Evolutionary conservation across 2,329 filamentous ascomycete genomes (phyloP).

Genomic region (Trichoderma semiorbis): DNA sequence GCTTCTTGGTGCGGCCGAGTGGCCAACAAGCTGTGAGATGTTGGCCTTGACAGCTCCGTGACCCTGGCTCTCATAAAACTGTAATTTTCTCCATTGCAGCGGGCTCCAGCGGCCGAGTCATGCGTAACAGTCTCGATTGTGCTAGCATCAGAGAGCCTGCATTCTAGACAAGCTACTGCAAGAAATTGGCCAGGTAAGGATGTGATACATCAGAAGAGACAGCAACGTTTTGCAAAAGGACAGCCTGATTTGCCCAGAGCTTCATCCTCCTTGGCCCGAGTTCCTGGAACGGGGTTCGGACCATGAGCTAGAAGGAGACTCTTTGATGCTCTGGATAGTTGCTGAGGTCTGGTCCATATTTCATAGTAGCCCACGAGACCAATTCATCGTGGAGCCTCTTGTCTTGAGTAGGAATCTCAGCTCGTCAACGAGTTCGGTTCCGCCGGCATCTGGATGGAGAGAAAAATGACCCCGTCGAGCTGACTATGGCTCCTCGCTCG

Average conservation of each 20-base stretch:
- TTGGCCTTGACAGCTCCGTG: conserved; percentile 7
- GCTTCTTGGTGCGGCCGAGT: conserved; percentile 11
- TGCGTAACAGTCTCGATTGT: conserved; percentile 3
- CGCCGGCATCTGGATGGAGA: neutral
- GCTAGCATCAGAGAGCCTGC: conserved; percentile 4
- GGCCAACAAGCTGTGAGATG: neutral
- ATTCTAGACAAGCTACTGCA: conserved; percentile 14
- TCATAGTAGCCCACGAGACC: neutral
- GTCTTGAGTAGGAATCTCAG: neutral
- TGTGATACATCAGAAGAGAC: neutral
- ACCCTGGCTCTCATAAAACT: neutral
- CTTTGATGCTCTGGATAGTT: neutral
- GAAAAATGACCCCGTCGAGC: neutral
- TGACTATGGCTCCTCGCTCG: neutral
- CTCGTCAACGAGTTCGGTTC: neutral
- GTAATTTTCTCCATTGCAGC: neutral
- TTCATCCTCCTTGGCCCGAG: neutral
- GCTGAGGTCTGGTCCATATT: neutral
- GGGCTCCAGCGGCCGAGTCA: conserved; percentile 2
- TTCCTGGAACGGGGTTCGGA: neutral
- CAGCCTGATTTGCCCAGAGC: neutral
- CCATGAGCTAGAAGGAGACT: neutral
- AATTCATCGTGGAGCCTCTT: neutral
- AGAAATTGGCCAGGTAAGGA: conserved; percentile 1
- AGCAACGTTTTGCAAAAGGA: neutral